Base-by-base conservation (phyloP, 2,329 filamentous ascomycete genomes). In the Onygena corvina region DNA sequence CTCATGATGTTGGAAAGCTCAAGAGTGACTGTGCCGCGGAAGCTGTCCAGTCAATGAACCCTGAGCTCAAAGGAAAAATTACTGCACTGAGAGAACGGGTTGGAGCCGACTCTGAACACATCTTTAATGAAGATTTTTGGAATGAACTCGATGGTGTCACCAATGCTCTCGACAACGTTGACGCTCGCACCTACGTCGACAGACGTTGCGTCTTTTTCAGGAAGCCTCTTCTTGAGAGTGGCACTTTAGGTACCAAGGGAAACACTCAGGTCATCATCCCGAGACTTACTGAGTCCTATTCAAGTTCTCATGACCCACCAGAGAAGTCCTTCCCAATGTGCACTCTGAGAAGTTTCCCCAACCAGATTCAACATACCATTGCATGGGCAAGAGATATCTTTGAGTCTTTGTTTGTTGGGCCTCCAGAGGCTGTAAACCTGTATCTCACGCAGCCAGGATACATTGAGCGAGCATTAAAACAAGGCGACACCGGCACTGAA, bases 321-420 rank as follows among this genome's bases (percentile, higher is more conserved):
- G 93, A 98, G 75, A 88, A 95, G 71, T 94, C 92, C 1, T 96
- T 98, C 76, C 92, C 92, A 0, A 96, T 96, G 89, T 98, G 92
- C 67, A 96, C 92, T 3, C 76, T 98, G 54, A 81, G 86, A 62
- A 95, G 89, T 68, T 98, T 98, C 75, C 92, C 92, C 52, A 98
- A 98, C 75, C 84, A 84, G 61, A 98, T 98, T 60, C 89, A 98
- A 70, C 92, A 98, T 68, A 96, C 92, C 0, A 98, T 98, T 65
- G 92, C 92, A 2, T 98, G 92, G 92, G 83, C 89, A 33, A 86
- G 93, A 60, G 92, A 96, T 66, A 77, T 94, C 56, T 98, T 98
- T 69, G 88, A 96, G 70, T 83, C 82, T 23, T 87, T 83, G 58
- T 98, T 96, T 60, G 88, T 94, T 58, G 92, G 90, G 59, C 88